Conservation (phyloP, 805 yeast species). For the Candida succiphila region DNA sequence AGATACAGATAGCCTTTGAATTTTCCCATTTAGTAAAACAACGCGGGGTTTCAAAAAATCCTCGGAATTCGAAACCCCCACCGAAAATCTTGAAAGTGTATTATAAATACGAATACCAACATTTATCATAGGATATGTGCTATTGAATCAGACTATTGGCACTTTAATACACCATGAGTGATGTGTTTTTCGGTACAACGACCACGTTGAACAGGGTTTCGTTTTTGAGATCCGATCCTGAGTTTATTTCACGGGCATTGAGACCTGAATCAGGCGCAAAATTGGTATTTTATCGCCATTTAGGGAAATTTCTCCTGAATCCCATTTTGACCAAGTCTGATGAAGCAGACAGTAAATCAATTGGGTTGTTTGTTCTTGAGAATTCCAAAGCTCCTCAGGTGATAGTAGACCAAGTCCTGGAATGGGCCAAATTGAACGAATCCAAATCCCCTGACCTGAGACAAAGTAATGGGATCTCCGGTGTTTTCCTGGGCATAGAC, state of each 20-base stretch:
- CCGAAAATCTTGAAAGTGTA: too few relatives aligned
- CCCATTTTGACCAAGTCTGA: constrained; percentile 9
- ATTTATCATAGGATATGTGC: too few relatives aligned
- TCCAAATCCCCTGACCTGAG: constrained; percentile 4
- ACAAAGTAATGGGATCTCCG: constrained; percentile 11
- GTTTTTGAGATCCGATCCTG: constrained; percentile 47
- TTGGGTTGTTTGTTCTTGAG: constrained; percentile 7
- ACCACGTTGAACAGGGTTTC: constrained; percentile 52
- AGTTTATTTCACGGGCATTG: constrained; percentile 28
- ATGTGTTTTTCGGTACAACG: constrained; percentile 17
- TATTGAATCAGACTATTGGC: too few relatives aligned
- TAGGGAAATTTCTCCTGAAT: constrained; percentile 8
- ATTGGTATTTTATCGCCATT: constrained; percentile 35
- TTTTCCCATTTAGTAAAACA: too few relatives aligned
- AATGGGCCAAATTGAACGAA: constrained; percentile 15
- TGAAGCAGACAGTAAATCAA: constrained; percentile 10
- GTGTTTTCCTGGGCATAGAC: constrained; percentile 42
- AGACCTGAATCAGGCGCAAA: constrained; percentile 32
- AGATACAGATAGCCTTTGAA: too few relatives aligned
- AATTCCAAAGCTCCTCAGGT: constrained; percentile 5
- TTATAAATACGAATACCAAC: too few relatives aligned
- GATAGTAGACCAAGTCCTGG: constrained; percentile 5
- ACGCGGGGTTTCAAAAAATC: too few relatives aligned
- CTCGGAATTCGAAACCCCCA: too few relatives aligned
- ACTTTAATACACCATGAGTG: too few relatives aligned